Percentiles rank a stretch among this genome's conserved stretches.
phyloP scores from a whole-genome alignment of 306 rosid genomes.

The Bauhinia variegata region DNA sequence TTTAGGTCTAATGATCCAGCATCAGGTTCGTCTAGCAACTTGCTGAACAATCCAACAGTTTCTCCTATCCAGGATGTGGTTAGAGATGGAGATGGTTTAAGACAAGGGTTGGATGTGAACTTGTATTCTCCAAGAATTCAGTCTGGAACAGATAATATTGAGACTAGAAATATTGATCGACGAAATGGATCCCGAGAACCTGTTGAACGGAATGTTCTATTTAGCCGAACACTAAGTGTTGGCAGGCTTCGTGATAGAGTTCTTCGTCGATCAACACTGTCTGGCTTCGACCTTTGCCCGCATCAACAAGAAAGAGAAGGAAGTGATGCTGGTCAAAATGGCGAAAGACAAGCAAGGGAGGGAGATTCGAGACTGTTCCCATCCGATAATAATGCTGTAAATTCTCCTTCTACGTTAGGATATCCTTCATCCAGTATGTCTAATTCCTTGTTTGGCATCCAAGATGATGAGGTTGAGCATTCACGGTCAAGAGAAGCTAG shows the following conservation, averaged over 20 bases:
- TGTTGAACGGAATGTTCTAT: slow-evolving; percentile 82
- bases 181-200: slow-evolving; percentile 80
- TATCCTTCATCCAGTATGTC: slow-evolving; percentile 56
- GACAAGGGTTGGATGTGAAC: slow-evolving; percentile 51
- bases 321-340: slow-evolving; percentile 59
- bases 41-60: slow-evolving; percentile 41
- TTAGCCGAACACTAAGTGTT: slow-evolving; percentile 94
- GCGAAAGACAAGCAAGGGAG: no score
- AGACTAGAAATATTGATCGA: slow-evolving; percentile 64
- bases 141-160: slow-evolving; percentile 53
- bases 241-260: slow-evolving; percentile 99
- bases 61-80: slow-evolving; percentile 49
- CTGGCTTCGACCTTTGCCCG: slow-evolving; percentile 74
- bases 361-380: slow-evolving; percentile 49
- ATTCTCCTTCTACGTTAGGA: slow-evolving; percentile 53
- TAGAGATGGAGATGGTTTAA: slow-evolving; percentile 43
- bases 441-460: slow-evolving; percentile 67
- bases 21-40: slow-evolving; percentile 42
- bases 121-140: slow-evolving; percentile 54
- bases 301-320: slow-evolving; percentile 76
- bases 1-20: slow-evolving; percentile 44
- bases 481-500: slow-evolving; percentile 78
- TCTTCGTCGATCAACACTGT: slow-evolving; percentile 81
- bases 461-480: slow-evolving; percentile 76
- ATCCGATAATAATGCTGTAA: slow-evolving; percentile 46